Evolutionary conservation across 2,329 filamentous ascomycete genomes (phyloP), one percentile per base, ranked within the genome.

Genomic region (Aspergillus quadricinctus): DNA sequence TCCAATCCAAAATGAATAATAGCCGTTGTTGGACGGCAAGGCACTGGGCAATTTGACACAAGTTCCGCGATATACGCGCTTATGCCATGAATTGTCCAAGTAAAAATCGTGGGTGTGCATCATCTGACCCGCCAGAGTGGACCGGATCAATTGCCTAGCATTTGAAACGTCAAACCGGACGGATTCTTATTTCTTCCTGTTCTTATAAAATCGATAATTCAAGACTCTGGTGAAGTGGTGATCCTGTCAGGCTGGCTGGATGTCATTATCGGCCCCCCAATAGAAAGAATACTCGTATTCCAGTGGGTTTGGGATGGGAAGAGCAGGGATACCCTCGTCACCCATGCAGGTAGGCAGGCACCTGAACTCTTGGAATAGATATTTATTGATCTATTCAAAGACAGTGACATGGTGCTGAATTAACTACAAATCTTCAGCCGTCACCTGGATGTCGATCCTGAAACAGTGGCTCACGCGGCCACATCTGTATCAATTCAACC

Each of bases 291-390:
- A 46, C 43, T 21, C 11, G 19, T 23, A 46, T 46, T 23, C 29
- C 43, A 41, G 14, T 35, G 54, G 51, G 19, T 50, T 37, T 9
- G 25, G 46, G 6, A 27, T 52, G 40, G 37, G 17, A 19, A 21
- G 43, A 48, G 56, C 62, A 29, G 50, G 62, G 61, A 60, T 61
- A 61, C 59, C 62, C 62, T 55, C 57, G 62, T 61, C 54, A 57
- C 46, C 51, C 46, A 60, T 56, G 59, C 62, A 64, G 61, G 61
- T 61, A 64, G 61, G 57, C 61, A 64, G 61, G 57, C 61, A 63
- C 58, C 57, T 59, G 49, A 51, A 57, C 49, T 58, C 48, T 54
- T 55, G 61, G 56, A 31, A 52, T 52, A 37, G 28, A 52, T 52
- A 37, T 37, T 35, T 4, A 11, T 35, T 35, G 6, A 17, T 35